phyloP scores from a whole-genome alignment of 192 early-diverging fungal species.

The Coemansia sp. region DNA sequence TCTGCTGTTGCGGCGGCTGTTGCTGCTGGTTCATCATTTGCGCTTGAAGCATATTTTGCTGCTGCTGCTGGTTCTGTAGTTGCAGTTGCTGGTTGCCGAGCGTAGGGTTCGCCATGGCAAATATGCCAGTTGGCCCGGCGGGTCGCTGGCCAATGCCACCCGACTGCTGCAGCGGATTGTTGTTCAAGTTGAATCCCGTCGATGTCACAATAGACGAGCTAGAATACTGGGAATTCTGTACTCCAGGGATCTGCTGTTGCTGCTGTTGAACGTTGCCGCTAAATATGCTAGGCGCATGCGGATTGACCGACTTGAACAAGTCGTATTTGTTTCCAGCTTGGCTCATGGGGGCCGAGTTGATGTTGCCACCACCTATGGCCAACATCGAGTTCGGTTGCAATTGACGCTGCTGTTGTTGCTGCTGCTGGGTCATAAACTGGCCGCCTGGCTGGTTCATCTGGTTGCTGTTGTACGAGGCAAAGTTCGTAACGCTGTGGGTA shows the following conservation, averaged over 20 bases:
- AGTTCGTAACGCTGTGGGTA: constrained; percentile 33
- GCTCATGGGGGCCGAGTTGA: neutral
- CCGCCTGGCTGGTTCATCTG: constrained; percentile 9
- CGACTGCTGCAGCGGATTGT: constrained; percentile 3
- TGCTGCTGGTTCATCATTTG: constrained; percentile 23
- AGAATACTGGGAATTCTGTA: constrained; percentile 11
- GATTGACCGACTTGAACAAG: constrained; percentile 45
- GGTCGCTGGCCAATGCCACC: neutral
- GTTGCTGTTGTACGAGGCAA: constrained; percentile 22
- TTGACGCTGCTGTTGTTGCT: constrained; percentile 17
- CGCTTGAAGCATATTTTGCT: constrained; percentile 22
- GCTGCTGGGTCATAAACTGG: constrained; percentile 21
- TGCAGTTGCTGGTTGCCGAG: constrained; percentile 24
- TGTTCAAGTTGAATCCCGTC: constrained; percentile 8
- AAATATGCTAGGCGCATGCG: constrained; percentile 43
- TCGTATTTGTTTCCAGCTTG: constrained; percentile 36
- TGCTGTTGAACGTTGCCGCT: constrained; percentile 15
- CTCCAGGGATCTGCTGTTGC: constrained; percentile 18
- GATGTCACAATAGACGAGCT: constrained; percentile 10
- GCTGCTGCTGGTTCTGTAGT: constrained; percentile 13
- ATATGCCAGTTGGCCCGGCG: constrained; percentile 29
- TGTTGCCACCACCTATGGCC: constrained; percentile 12
- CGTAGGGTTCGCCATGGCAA: constrained; percentile 45
- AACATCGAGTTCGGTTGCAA: constrained; percentile 1
- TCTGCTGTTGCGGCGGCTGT: constrained; percentile 16